phyloP scores from a whole-genome alignment of 2,329 filamentous ascomycete species.

The Dactylellina leptospora region DNA sequence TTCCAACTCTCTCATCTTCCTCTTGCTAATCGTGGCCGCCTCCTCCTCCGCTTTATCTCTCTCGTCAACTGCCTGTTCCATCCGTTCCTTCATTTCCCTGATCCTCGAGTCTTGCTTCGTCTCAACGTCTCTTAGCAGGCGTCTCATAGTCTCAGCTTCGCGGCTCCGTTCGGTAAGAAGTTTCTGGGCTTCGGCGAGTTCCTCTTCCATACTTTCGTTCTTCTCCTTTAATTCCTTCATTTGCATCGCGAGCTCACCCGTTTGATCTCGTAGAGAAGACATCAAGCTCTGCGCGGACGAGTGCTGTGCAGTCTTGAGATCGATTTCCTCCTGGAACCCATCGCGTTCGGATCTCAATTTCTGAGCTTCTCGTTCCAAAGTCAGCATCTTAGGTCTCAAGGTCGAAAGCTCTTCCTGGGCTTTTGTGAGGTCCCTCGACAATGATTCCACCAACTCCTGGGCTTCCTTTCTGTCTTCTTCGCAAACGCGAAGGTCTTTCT shows the following conservation, averaged over 20 bases:
- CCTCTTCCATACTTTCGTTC: slow-evolving; percentile 88
- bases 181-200: slow-evolving; percentile 85
- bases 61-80: slow-evolving; percentile 93
- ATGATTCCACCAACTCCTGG: slow-evolving; percentile 75
- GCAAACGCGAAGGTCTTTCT: slow-evolving; percentile 78
- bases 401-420: slow-evolving; percentile 77
- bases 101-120: slow-evolving; percentile 81
- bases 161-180: slow-evolving; percentile 86
- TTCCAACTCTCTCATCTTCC: slow-evolving; percentile 82
- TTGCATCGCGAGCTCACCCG: slow-evolving; percentile 84
- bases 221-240: slow-evolving; percentile 87
- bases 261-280: slow-evolving; percentile 92
- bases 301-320: slow-evolving; percentile 86
- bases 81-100: slow-evolving; percentile 84
- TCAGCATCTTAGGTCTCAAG: slow-evolving; percentile 69
- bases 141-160: slow-evolving; percentile 93
- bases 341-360: slow-evolving; percentile 74
- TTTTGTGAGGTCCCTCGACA: slow-evolving; percentile 73
- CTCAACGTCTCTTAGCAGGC: slow-evolving; percentile 85
- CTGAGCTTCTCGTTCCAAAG: slow-evolving; percentile 77
- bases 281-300: slow-evolving; percentile 80
- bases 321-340: slow-evolving; percentile 77
- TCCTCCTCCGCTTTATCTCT: slow-evolving; percentile 93
- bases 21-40: slow-evolving; percentile 77
- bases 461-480: slow-evolving; percentile 83